Conservation (phyloP, 106 monocot species). For the Alisma plantagoaquatica region DNA sequence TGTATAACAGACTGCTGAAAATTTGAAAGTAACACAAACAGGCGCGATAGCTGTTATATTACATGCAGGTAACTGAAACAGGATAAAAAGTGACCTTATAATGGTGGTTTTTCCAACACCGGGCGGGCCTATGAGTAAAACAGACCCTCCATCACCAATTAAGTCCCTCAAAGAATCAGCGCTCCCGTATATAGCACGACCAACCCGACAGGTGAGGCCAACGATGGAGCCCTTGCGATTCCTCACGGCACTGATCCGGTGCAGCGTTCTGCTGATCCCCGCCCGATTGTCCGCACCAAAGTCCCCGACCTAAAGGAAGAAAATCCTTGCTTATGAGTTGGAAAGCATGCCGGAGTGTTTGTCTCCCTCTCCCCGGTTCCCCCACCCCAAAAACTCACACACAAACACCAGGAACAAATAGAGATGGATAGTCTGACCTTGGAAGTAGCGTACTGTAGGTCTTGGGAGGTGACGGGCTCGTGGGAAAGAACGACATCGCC, state of each 20-base stretch:
- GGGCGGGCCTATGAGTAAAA: slow-evolving; percentile 84
- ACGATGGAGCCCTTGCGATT: slow-evolving; percentile 66
- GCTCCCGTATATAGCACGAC: slow-evolving; percentile 60
- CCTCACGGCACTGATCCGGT: slow-evolving; percentile 70
- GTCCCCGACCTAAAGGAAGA: slow-evolving; percentile 62
- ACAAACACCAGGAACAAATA: too few species aligned
- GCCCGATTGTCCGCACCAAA: slow-evolving; percentile 68
- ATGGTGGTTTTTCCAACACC: slow-evolving; percentile 89
- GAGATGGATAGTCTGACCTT: slow-evolving; percentile 25
- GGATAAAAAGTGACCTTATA: slow-evolving; percentile 41
- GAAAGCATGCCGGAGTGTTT: too few species aligned
- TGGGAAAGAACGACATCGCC: slow-evolving; percentile 77
- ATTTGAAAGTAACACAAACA: neutral
- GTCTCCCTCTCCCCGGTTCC: too few species aligned
- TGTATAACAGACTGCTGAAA: too few species aligned
- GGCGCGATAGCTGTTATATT: too few species aligned
- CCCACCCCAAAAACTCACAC: too few species aligned
- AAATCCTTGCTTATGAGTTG: too few species aligned
- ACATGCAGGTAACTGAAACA: neutral
- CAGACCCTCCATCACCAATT: slow-evolving; percentile 56
- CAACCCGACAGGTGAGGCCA: slow-evolving; percentile 82
- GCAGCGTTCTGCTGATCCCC: slow-evolving; percentile 78
- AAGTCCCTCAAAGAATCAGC: slow-evolving; percentile 66
- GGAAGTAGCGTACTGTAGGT: slow-evolving; percentile 56
- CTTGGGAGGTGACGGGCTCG: slow-evolving; percentile 31